Evolutionary conservation across 2,329 filamentous ascomycete genomes (phyloP).

Genomic region (Pyricularia grisea): DNA sequence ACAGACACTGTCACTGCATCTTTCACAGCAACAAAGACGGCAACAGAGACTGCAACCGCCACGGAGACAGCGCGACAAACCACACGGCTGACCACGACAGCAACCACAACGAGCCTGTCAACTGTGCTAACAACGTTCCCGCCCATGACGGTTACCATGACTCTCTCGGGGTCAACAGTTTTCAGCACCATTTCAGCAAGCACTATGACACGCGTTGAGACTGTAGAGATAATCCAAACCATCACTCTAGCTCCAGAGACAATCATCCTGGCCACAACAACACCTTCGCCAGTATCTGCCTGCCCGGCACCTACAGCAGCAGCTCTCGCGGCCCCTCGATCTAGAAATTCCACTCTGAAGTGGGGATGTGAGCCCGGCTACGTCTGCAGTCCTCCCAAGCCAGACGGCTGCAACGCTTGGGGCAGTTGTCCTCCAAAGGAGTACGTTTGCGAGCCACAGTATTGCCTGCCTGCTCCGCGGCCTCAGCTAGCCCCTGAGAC

Average conservation of each 20-base stretch:
- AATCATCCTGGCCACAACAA: constrained; percentile 16
- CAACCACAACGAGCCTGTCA: constrained; percentile 3
- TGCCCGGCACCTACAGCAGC: constrained; percentile 32
- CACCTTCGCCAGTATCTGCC: constrained; percentile 23
- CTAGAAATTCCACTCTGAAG: constrained; percentile 18
- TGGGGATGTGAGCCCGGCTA: constrained; percentile 45
- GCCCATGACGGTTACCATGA: constrained; percentile 4
- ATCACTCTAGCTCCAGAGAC: constrained; percentile 7
- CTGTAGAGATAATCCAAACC: not conserved
- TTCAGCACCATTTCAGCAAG: constrained; percentile 5
- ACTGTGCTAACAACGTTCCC: not conserved
- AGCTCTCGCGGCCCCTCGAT: not conserved
- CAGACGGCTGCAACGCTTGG: constrained; percentile 41
- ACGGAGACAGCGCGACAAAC: constrained; percentile 1
- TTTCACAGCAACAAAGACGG: not conserved
- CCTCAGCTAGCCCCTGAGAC: constrained; percentile 29
- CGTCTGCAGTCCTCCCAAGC: constrained; percentile 43
- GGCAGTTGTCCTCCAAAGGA: constrained; percentile 31
- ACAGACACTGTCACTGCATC: not conserved
- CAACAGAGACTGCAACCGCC: constrained; percentile 1
- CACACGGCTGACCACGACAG: not conserved
- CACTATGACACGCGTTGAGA: constrained; percentile 3
- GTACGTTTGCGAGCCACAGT: constrained; percentile 34
- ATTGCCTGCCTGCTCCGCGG: constrained; percentile 34
- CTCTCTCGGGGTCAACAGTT: constrained; percentile 5